A percentile compares a stretch with the other conserved stretches of the same genome.
Evolutionary conservation across 495 filamentous ascomycete species (phyloP).

Genomic region (Poronia punctata): DNA sequence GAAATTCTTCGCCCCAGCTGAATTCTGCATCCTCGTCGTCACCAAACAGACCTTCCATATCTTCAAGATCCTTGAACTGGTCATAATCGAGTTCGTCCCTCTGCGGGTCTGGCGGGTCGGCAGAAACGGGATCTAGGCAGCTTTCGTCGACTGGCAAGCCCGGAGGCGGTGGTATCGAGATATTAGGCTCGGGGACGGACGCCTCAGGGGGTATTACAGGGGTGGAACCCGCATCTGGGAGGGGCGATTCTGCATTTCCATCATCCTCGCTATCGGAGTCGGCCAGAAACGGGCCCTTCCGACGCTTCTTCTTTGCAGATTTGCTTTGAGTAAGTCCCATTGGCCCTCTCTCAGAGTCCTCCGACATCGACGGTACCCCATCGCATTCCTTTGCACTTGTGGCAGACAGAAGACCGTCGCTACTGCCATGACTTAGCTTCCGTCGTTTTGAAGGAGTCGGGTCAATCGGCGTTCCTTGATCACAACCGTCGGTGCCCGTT

Average conservation of each 20-base stretch:
- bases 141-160: conserved; percentile 18
- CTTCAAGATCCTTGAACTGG: conserved; percentile 57
- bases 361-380: neutral
- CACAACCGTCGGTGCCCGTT: conserved; percentile 12
- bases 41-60: conserved; percentile 49
- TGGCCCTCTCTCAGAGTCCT: neutral
- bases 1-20: conserved; percentile 54
- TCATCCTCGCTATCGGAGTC: conserved; percentile 64
- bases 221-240: neutral
- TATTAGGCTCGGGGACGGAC: conserved; percentile 2
- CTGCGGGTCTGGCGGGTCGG: conserved; percentile 42
- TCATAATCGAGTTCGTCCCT: conserved; percentile 39
- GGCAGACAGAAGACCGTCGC: neutral
- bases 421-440: conserved; percentile 16
- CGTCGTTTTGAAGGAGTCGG: conserved; percentile 20
- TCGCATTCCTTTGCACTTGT: neutral
- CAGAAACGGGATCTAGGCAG: conserved; percentile 11
- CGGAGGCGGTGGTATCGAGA: conserved; percentile 15
- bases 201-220: neutral
- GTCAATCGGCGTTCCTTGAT: conserved; percentile 12
- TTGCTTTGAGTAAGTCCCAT: neutral
- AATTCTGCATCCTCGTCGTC: conserved; percentile 40
- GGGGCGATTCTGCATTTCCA: conserved; percentile 5
- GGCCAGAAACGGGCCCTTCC: conserved; percentile 53
- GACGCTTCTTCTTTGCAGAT: conserved; percentile 8